Evolutionary conservation across 495 filamentous ascomycete species (phyloP).

Genomic region (Xeromyces bisporus): DNA sequence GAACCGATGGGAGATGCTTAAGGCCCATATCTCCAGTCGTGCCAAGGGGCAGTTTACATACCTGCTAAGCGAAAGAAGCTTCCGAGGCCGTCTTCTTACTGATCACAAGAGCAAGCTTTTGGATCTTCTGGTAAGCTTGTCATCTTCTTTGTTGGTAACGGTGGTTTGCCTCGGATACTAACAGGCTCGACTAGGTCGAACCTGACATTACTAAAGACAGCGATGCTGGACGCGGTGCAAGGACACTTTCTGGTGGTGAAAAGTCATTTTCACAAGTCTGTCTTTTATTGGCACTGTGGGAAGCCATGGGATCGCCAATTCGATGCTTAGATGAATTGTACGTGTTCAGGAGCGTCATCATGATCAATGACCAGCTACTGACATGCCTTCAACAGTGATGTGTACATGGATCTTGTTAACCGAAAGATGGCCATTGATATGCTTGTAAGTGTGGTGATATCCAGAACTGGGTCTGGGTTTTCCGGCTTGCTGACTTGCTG

Average conservation of each 20-base stretch:
- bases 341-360: constrained; percentile 13
- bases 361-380: too few relatives aligned
- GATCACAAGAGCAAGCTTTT: constrained; percentile 58
- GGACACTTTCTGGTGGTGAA: constrained; percentile 86
- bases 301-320: constrained; percentile 92
- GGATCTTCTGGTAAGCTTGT: constrained; percentile 47
- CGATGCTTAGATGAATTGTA: constrained; percentile 93
- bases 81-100: constrained; percentile 62
- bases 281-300: constrained; percentile 81
- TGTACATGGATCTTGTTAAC: constrained; percentile 98
- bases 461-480: constrained; percentile 1
- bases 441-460: constrained; percentile 47
- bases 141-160: neutral
- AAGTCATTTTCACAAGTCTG: constrained; percentile 97
- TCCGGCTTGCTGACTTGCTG: constrained; percentile 5
- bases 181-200: constrained; percentile 31
- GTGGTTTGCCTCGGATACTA: neutral
- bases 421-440: constrained; percentile 83
- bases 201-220: constrained; percentile 59
- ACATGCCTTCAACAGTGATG: constrained; percentile 42
- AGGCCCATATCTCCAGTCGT: constrained; percentile 62
- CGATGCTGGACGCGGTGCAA: constrained; percentile 58
- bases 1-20: constrained; percentile 64
- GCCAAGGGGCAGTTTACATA: constrained; percentile 76
- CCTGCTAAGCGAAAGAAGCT: constrained; percentile 72